phyloP scores from a whole-genome alignment of 768 basidiomycete genomes.

The Lentinula edodes region DNA sequence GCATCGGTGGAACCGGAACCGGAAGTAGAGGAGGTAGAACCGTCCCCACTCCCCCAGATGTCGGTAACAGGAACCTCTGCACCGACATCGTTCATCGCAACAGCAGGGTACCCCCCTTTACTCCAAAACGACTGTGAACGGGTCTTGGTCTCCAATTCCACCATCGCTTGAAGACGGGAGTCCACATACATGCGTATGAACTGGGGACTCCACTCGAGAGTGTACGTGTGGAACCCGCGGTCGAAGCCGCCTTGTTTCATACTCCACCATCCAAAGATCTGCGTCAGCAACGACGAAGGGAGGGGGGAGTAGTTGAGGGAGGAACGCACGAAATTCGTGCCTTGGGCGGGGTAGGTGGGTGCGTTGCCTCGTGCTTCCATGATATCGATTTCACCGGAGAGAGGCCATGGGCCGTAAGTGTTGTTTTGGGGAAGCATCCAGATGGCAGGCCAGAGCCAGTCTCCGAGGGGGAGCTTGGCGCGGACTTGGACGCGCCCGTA shows the following conservation, averaged over 20 bases:
- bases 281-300: too few species aligned
- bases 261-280: constrained; percentile 63
- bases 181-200: constrained; percentile 80
- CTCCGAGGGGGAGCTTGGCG: constrained; percentile 57
- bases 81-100: constrained; percentile 52
- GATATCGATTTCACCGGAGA: constrained; percentile 47
- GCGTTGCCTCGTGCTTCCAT: constrained; percentile 60
- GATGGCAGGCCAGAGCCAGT: constrained; percentile 47
- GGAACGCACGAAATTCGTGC: constrained; percentile 52
- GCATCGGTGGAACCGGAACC: too few species aligned
- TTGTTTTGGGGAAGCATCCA: constrained; percentile 73
- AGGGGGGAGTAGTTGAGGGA: constrained; percentile 71
- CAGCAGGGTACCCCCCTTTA: constrained; percentile 61
- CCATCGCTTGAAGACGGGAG: constrained; percentile 54
- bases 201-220: constrained; percentile 68
- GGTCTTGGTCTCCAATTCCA: constrained; percentile 57
- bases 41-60: too few species aligned
- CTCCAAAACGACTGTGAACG: constrained; percentile 60
- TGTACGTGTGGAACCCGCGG: constrained; percentile 54
- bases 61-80: constrained; percentile 47
- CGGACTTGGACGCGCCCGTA: constrained; percentile 23
- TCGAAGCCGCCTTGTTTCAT: constrained; percentile 44
- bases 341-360: constrained; percentile 48
- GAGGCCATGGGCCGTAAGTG: constrained; percentile 60
- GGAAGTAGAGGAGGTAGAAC: too few species aligned